Evolutionary conservation across 148 eudicot genomes (phyloP), one percentile per base, ranked within the genome.

Genomic region (Vaccinium corymbosum): DNA sequence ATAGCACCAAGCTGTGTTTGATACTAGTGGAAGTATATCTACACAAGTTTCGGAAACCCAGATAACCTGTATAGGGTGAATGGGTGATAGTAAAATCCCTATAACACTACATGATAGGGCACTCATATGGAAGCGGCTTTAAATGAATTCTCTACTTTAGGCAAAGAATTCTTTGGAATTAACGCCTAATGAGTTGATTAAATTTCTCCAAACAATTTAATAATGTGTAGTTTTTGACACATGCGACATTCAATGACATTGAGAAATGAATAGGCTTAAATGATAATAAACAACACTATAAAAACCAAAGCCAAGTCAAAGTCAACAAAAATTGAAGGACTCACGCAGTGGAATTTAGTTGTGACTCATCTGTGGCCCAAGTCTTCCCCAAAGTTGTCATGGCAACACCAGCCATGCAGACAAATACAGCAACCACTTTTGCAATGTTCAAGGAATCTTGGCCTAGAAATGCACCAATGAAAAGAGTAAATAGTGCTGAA

Each of bases 301-400:
- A 11, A 50, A 80, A 81, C 25, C 49, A 50, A 12, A 79, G 81
- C 8, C 46, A 42, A 86, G 55, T 25, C 70, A 56, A 87, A 86
- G 70, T 17, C 72, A 62, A 38, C 12, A 50, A 25, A 38, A 20
- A 22, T 22, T 29, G 66, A 81, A 81, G 66, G 48, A 89, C 89
- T 89, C 78, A 93, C 99, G 87, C 84, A 85, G 97, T 91, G 84
- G 89, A 83, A 86, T 82, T 86, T 68, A 89, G 46, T 79, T 89
- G 83, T 32, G 94, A 79, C 46, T 95, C 94, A 89, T 97, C 99
- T 11, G 94, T 53, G 17, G 98, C 98, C 99, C 99, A 97, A 48
- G 99, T 95, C 89, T 97, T 97, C n/a, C 99, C 99, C 35, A 97
- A 82, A 81, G 98, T 93, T 66, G 99, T 97, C 99, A 94, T 97